Evolutionary conservation across 768 basidiomycete genomes (phyloP), one percentile per base, ranked within the genome.

Genomic region (Tricholoma flavovirens): DNA sequence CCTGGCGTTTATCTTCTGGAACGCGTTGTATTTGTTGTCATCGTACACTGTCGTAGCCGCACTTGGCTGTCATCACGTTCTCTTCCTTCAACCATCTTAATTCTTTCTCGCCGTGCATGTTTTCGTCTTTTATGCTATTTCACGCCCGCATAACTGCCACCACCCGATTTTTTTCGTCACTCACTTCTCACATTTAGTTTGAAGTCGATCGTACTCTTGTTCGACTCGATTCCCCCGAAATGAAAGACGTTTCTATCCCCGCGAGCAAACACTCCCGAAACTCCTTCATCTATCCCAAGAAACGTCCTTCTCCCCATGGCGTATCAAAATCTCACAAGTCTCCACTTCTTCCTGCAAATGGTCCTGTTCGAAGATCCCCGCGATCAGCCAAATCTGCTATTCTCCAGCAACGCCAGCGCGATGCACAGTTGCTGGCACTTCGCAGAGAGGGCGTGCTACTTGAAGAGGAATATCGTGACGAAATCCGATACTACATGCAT

Each of bases 391-490:
- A 84, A 69, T 70, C 79, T 48, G 79, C 83, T 57, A 69, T 82
- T 26, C 63, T 82, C 24, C 81, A 82, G 52, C 87, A 87, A 65
- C 82, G 82, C 56, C 86, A 86, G 65, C 83, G 87, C 51, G 82
- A 87, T 58, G 80, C 78, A 14, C 87, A 87, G 66, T 82, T 86
- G 43, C 75, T 76, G 56, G 88, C 85, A 35, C 76, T 86, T 64
- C 83, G 88, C 43, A 76, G 82, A 62, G 84, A 90, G 62, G 85
- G 87, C 46, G 80, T 88, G 54, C 79, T 93, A 57, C 78, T 95
- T 62, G 97, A 98, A 74, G 92, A 93, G 67, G 96, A 98, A 71
- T 98, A 99, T 68, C 83, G 86, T 36, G 90, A 93, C 49, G 97
- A 99, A 67, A 94, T 98, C 56, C 80, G 84, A 56, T 80, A 77